phyloP scores from a whole-genome alignment of 73 alveolate genomes.

The Tetrahymena malaccensis region DNA sequence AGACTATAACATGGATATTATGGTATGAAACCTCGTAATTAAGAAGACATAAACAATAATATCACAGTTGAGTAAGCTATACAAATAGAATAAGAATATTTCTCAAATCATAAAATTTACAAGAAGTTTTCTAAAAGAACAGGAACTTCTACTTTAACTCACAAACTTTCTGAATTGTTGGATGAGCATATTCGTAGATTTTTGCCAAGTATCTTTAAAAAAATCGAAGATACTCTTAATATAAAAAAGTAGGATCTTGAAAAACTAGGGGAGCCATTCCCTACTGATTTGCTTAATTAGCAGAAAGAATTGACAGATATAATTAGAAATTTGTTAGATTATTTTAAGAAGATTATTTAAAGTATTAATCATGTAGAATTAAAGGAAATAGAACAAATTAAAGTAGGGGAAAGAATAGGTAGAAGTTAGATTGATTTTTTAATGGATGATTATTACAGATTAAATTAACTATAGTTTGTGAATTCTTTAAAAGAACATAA shows the following conservation, averaged over 20 bases:
- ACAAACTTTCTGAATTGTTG: neutral
- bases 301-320: neutral
- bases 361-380: neutral
- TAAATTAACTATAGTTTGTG: neutral
- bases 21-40: slow-evolving; percentile 64
- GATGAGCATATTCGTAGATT: neutral
- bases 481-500: neutral
- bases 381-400: neutral
- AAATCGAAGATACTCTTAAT: neutral
- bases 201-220: neutral
- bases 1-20: slow-evolving; percentile 68
- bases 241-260: neutral
- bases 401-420: neutral
- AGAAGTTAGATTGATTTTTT: neutral
- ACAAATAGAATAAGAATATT: slow-evolving; percentile 48
- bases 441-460: neutral
- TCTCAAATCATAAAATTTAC: slow-evolving; percentile 65
- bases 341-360: neutral
- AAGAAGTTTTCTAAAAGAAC: slow-evolving; percentile 25
- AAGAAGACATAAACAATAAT: slow-evolving; percentile 59
- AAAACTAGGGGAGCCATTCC: neutral
- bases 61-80: slow-evolving; percentile 53
- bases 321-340: neutral
- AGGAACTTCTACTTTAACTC: neutral
- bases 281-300: neutral